These are phyloP conservation scores for Plasmodium cynomolgi DNA, from an alignment of 169 alveolate genomes.

Conservation along the genomic window DNA sequence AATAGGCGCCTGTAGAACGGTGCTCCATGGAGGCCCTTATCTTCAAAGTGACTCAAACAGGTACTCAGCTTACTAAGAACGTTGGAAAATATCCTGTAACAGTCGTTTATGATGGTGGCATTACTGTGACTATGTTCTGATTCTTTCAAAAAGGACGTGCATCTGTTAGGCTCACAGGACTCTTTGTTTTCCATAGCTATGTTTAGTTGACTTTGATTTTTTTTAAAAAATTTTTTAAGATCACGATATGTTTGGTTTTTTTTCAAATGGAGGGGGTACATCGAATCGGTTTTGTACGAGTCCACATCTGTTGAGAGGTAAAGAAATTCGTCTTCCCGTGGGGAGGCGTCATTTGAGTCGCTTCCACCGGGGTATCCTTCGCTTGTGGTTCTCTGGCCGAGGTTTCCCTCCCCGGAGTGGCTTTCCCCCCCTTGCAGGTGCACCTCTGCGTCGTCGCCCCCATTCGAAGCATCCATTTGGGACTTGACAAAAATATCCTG, in stretches of 20 bases:
- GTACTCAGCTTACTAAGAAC: not conserved
- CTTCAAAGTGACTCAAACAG: not conserved
- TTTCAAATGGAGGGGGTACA: slow-evolving; percentile 9
- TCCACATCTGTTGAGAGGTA: slow-evolving; percentile 53
- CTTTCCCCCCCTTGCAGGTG: not conserved
- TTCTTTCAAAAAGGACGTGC: not conserved
- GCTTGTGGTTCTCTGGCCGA: not conserved
- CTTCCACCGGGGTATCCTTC: not conserved
- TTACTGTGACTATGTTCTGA: not conserved
- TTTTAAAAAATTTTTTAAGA: slow-evolving; percentile 15
- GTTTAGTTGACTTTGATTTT: not conserved
- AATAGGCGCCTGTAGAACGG: not conserved
- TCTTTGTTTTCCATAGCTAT: slow-evolving; percentile 9
- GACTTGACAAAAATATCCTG: not conserved
- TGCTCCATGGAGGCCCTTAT: too few relatives aligned
- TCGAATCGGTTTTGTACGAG: slow-evolving; percentile 59
- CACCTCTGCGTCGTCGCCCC: not conserved
- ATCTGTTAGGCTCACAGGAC: not conserved
- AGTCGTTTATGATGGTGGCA: slow-evolving; percentile 5
- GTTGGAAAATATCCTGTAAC: slow-evolving; percentile 1
- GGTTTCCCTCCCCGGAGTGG: not conserved
- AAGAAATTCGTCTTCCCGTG: slow-evolving; percentile 13
- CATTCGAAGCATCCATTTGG: not conserved
- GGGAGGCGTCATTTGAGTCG: not conserved
- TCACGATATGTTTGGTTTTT: not conserved